Evolutionary conservation across 2,329 filamentous ascomycete species (phyloP).

Genomic region (Trichoderma arundinaceum): DNA sequence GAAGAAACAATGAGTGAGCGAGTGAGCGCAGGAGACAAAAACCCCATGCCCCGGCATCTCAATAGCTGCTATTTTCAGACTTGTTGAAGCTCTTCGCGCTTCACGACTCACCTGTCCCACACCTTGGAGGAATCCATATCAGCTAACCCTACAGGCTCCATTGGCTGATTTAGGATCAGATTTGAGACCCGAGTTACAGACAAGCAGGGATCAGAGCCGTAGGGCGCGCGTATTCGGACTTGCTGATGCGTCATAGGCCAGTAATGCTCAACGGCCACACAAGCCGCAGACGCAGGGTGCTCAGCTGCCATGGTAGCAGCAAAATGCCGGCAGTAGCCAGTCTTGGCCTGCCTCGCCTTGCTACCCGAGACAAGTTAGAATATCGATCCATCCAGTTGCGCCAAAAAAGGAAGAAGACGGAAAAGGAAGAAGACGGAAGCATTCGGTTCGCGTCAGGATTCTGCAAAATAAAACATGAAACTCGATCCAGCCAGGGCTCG

Average conservation of each 20-base stretch:
- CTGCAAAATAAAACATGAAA: slow-evolving; percentile 1
- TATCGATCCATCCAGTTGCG: background rate
- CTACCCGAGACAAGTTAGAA: slow-evolving; percentile 7
- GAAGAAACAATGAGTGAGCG: background rate
- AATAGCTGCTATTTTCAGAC: slow-evolving; percentile 3
- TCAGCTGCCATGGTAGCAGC: slow-evolving; percentile 8
- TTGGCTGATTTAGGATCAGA: slow-evolving; percentile 7
- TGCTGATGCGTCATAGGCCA: slow-evolving; percentile 6
- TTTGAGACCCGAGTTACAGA: slow-evolving; percentile 1
- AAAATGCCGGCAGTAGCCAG: background rate
- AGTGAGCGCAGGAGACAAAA: background rate
- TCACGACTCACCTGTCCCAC: background rate
- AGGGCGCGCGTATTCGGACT: slow-evolving; percentile 28
- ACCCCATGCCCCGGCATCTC: background rate
- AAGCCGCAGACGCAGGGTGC: background rate
- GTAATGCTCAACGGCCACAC: background rate
- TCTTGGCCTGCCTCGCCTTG: background rate
- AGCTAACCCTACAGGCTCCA: background rate
- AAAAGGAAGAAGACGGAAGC: background rate
- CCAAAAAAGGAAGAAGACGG: background rate
- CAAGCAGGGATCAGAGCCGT: background rate
- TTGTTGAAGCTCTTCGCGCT: background rate
- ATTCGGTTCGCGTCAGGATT: background rate
- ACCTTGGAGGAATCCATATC: background rate
- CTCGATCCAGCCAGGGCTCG: slow-evolving; percentile 43